Conservation (phyloP, 1,139 yeast species). For the Suhomyces bribrorum region DNA sequence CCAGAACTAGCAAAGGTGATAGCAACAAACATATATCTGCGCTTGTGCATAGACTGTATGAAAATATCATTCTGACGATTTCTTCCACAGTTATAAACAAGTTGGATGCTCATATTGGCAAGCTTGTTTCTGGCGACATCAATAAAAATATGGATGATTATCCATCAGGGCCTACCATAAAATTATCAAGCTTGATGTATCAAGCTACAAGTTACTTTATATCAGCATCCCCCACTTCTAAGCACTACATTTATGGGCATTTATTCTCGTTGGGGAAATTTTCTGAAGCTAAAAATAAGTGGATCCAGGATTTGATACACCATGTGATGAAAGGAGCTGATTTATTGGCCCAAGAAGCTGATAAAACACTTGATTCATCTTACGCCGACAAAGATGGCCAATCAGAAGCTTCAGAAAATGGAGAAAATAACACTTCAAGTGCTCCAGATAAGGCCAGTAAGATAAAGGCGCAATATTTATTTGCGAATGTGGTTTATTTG, state of each 20-base stretch:
- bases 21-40: neutral
- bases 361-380: neutral
- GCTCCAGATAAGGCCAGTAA: neutral
- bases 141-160: conserved; percentile 11
- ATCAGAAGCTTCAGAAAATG: neutral
- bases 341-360: neutral
- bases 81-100: neutral
- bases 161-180: conserved; percentile 28
- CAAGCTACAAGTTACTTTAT: conserved; percentile 22
- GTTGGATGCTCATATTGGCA: conserved; percentile 1
- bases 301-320: conserved; percentile 22
- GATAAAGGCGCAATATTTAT: conserved; percentile 8
- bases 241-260: conserved; percentile 20
- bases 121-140: neutral
- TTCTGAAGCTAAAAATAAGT: conserved; percentile 26
- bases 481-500: conserved; percentile 30
- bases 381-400: too few relatives aligned
- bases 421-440: neutral
- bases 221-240: conserved; percentile 6
- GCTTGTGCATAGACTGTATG: conserved; percentile 6
- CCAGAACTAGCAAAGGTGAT: conserved; percentile 5
- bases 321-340: conserved; percentile 1
- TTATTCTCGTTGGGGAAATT: conserved; percentile 22
- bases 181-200: conserved; percentile 25
- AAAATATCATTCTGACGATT: conserved; percentile 9